These are phyloP conservation scores for Aspergillus vadensis DNA, from an alignment of 2,329 filamentous ascomycete genomes.

Conservation along the genomic window DNA sequence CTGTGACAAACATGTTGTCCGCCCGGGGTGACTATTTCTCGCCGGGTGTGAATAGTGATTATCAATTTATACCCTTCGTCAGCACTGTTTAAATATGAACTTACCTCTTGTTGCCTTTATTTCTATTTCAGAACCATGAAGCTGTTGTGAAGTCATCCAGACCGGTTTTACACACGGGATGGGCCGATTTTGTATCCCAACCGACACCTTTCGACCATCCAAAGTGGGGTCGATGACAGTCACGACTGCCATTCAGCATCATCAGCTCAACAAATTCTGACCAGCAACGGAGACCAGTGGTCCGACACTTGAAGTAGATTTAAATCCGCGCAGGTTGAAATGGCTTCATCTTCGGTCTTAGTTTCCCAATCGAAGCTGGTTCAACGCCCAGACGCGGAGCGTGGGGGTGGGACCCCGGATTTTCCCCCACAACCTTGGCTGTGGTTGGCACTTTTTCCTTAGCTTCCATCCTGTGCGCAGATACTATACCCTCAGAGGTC, in stretches of 20 bases:
- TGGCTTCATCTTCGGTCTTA: neutral
- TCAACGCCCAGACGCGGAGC: neutral
- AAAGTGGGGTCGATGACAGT: neutral
- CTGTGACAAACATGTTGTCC: no score
- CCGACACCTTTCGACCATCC: neutral
- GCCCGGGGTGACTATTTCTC: no score
- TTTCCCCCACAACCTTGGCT: neutral
- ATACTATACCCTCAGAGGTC: neutral
- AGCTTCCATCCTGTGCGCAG: neutral
- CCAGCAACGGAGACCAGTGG: neutral
- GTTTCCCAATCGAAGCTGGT: neutral
- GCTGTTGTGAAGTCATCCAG: no score
- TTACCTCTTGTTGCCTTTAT: no score
- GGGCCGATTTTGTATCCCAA: no score
- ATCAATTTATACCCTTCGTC: no score
- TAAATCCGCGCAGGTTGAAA: neutral
- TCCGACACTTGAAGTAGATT: neutral
- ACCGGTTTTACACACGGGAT: no score
- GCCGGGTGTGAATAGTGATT: no score
- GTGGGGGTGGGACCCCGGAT: slow-evolving; percentile 2
- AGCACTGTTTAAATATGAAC: no score
- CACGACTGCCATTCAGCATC: neutral
- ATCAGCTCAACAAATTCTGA: neutral
- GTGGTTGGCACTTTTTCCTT: neutral
- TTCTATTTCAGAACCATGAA: no score